Evolutionary conservation across 805 yeast species (phyloP).

Genomic region (Ogataea pignaliae): DNA sequence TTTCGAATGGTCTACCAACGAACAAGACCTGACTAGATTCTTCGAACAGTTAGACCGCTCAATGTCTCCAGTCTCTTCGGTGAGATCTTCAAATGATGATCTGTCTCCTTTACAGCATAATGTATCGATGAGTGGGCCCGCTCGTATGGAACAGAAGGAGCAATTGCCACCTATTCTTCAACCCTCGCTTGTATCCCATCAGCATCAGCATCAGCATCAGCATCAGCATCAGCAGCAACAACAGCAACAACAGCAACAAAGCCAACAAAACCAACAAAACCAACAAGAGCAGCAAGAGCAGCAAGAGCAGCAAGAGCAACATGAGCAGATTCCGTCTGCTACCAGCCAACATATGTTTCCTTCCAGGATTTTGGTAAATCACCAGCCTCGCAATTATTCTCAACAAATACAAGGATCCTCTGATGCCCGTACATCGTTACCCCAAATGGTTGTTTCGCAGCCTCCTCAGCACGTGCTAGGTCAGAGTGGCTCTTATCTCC

Average conservation of each 20-base stretch:
- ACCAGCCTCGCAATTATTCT: too few relatives aligned
- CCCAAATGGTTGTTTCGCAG: not conserved
- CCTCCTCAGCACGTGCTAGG: too few relatives aligned
- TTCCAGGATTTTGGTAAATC: too few relatives aligned
- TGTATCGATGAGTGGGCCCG: not conserved
- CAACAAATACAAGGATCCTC: too few relatives aligned
- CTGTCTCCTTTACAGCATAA: conserved; percentile 12
- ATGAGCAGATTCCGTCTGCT: too few relatives aligned
- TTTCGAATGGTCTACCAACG: conserved; percentile 35
- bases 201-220: not conserved
- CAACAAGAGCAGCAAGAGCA: too few relatives aligned
- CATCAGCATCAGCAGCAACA: conserved; percentile 1
- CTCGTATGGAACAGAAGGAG: not conserved
- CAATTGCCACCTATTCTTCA: not conserved
- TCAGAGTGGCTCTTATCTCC: too few relatives aligned
- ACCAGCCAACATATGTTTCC: too few relatives aligned
- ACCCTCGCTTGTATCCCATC: not conserved
- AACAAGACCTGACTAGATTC: conserved; percentile 39
- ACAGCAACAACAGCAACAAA: conserved; percentile 1
- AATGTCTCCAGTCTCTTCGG: conserved; percentile 23
- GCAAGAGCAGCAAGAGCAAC: too few relatives aligned
- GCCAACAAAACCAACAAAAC: not conserved
- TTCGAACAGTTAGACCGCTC: conserved; percentile 42
- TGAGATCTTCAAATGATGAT: conserved; percentile 17
- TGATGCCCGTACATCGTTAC: not conserved